These are phyloP conservation scores for Fraxinus dipetala DNA, from an alignment of 305 asterid species.

Conservation along the genomic window DNA sequence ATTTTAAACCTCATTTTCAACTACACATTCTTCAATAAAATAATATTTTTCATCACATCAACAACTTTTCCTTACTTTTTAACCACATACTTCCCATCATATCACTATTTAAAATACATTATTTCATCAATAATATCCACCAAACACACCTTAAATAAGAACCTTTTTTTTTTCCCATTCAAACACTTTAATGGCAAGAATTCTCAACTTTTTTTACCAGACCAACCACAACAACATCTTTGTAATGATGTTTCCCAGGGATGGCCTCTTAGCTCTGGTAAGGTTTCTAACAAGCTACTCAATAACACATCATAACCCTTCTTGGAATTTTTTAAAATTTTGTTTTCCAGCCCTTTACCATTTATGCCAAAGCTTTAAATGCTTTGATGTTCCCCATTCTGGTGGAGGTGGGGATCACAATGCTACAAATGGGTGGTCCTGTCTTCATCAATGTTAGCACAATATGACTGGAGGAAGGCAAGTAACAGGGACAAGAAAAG, in stretches of 20 bases:
- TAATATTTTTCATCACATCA: too few species aligned
- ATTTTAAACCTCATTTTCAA: too few species aligned
- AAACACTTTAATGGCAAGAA: neutral
- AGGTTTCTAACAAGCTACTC: constrained; percentile 4
- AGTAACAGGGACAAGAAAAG: neutral
- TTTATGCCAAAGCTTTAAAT: neutral
- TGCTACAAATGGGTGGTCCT: neutral
- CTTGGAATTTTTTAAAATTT: neutral
- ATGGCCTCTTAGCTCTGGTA: neutral
- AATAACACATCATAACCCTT: neutral
- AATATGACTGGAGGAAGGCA: neutral
- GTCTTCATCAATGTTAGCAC: neutral
- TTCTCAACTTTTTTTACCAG: neutral
- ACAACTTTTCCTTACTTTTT: too few species aligned
- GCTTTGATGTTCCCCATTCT: neutral
- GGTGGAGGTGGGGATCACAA: neutral
- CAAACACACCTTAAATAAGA: too few species aligned
- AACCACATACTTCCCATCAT: too few species aligned
- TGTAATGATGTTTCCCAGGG: neutral
- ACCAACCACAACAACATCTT: neutral
- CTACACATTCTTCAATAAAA: too few species aligned
- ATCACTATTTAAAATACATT: too few species aligned
- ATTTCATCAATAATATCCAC: too few species aligned
- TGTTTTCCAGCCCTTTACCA: neutral
- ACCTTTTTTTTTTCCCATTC: neutral